These are phyloP conservation scores for Parascedosporium putredinis DNA, from an alignment of 2,329 filamentous ascomycete genomes.

Conservation along the genomic window DNA sequence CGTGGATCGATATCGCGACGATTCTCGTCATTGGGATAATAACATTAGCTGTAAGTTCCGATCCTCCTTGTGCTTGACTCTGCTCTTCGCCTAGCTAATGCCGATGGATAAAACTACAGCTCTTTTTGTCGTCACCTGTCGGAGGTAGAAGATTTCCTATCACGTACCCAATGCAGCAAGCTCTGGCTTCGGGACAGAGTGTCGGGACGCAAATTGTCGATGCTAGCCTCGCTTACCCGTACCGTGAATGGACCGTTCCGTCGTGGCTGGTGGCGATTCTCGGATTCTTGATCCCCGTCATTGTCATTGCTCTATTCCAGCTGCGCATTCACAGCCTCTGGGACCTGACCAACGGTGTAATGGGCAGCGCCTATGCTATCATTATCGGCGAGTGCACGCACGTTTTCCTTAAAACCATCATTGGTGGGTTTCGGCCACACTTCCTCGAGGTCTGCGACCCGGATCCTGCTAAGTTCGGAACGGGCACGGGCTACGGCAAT, in stretches of 20 bases:
- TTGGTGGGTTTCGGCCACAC: conserved; percentile 53
- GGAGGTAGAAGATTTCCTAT: conserved; percentile 52
- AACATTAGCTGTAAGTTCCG: conserved; percentile 20
- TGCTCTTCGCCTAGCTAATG: too few species aligned
- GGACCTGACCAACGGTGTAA: conserved; percentile 51
- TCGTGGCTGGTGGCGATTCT: conserved; percentile 48
- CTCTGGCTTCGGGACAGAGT: conserved; percentile 6
- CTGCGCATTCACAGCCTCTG: conserved; percentile 45
- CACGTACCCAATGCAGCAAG: conserved; percentile 27
- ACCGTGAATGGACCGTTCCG: conserved; percentile 51
- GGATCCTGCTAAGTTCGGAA: conserved; percentile 26
- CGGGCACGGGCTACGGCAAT: conserved; percentile 42
- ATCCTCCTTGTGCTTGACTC: too few species aligned
- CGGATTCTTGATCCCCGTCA: conserved; percentile 44
- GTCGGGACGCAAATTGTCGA: conserved; percentile 51
- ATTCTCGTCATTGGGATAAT: conserved; percentile 10
- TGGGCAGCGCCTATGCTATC: conserved; percentile 51
- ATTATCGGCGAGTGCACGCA: conserved; percentile 53
- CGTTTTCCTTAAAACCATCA: conserved; percentile 55
- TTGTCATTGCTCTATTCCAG: conserved; percentile 45
- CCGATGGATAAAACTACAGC: conserved; percentile 20
- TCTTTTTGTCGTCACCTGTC: conserved; percentile 42
- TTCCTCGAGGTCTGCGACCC: conserved; percentile 57
- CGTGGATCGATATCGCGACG: neutral
- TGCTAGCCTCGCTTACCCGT: conserved; percentile 53